phyloP scores from a whole-genome alignment of 2,329 filamentous ascomycete species.

The Pseudogymnoascus sp. region DNA sequence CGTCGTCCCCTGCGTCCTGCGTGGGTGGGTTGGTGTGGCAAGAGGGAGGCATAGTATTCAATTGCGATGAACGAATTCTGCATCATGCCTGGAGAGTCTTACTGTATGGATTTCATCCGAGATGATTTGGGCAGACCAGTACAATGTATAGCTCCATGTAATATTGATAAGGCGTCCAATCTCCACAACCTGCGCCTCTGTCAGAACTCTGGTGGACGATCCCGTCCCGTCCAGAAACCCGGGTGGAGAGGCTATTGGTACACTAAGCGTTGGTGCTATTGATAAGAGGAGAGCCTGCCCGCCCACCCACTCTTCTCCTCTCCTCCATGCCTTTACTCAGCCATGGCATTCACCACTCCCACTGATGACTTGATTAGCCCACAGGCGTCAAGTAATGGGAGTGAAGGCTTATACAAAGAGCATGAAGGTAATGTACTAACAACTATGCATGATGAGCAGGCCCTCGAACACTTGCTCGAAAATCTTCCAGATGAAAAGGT shows the following conservation, averaged over 20 bases:
- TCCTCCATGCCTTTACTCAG: not conserved
- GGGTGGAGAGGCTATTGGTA: not conserved
- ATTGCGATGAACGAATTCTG: not conserved
- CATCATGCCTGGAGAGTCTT: not conserved
- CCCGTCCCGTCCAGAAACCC: not conserved
- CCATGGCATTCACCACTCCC: not conserved
- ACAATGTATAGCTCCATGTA: too few species aligned
- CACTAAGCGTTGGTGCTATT: not conserved
- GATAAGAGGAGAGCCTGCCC: not conserved
- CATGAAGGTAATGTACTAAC: not conserved
- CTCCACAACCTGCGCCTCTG: not conserved
- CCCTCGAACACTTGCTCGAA: not conserved
- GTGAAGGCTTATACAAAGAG: not conserved
- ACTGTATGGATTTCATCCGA: not conserved
- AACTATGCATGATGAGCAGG: not conserved
- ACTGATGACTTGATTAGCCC: not conserved
- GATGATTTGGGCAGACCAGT: too few species aligned
- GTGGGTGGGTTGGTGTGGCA: not conserved
- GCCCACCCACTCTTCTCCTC: slow-evolving; percentile 10
- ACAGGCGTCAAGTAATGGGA: not conserved
- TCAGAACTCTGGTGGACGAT: not conserved
- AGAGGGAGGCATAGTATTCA: not conserved
- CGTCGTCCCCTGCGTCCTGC: not conserved
- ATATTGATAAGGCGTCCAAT: too few species aligned
- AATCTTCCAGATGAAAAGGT: not conserved